Conservation (phyloP, 192 early-diverging fungal species). For the Helicostylum pulchrum region DNA sequence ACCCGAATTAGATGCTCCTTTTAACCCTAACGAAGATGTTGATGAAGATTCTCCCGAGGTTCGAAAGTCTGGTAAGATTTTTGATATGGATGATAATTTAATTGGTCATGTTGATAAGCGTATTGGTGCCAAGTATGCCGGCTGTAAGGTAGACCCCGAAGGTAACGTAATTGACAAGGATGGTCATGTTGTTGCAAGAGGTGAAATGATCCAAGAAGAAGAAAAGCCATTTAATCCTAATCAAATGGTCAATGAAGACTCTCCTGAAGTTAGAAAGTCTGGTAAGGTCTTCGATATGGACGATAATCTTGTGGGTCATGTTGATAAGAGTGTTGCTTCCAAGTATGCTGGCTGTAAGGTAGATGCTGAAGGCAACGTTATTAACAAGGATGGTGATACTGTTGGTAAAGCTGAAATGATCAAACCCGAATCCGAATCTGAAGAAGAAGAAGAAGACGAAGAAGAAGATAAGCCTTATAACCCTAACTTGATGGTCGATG, state of each 20-base stretch:
- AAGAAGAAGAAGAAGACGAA: no score
- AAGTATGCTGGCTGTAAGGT: conserved; percentile 18
- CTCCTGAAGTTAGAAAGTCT: conserved; percentile 11
- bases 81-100: conserved; percentile 18
- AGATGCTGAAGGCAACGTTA: neutral
- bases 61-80: conserved; percentile 11
- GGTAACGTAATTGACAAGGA: conserved; percentile 5
- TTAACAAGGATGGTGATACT: conserved; percentile 15
- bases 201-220: neutral
- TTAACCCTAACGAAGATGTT: neutral
- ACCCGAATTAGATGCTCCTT: neutral
- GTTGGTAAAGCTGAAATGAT: conserved; percentile 17
- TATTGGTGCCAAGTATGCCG: conserved; percentile 11
- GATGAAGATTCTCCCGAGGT: conserved; percentile 11
- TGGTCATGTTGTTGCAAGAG: conserved; percentile 15
- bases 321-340: conserved; percentile 2
- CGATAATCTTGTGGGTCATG: conserved; percentile 15
- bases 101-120: conserved; percentile 13
- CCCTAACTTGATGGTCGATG: conserved; percentile 5
- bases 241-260: neutral
- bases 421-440: neutral
- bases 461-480: neutral
- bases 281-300: conserved; percentile 18
- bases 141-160: conserved; percentile 5
- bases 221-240: neutral